phyloP scores from a whole-genome alignment of 2,329 filamentous ascomycete species.

The Fusarium austroafricanum region DNA sequence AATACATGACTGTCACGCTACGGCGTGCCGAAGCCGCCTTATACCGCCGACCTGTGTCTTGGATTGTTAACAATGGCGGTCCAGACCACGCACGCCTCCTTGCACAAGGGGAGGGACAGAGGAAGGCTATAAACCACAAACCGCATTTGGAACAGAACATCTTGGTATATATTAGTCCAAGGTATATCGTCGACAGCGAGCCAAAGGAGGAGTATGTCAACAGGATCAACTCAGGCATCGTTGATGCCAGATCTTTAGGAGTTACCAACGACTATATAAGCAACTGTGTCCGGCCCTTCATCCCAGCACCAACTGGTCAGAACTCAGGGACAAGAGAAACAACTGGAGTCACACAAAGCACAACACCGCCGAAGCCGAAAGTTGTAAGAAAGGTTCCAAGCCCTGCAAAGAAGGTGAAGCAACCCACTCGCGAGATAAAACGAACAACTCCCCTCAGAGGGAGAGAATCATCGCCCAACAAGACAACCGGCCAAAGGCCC shows the following conservation, averaged over 20 bases:
- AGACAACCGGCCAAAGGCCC: slow-evolving; percentile 16
- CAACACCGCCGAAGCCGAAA: slow-evolving; percentile 23
- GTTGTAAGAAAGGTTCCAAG: slow-evolving; percentile 31
- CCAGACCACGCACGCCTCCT: slow-evolving; percentile 45
- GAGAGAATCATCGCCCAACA: slow-evolving; percentile 43
- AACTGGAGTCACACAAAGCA: neutral
- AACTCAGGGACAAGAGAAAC: slow-evolving; percentile 16
- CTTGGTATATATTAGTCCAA: slow-evolving; percentile 55
- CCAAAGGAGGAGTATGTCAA: slow-evolving; percentile 56
- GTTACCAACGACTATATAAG: slow-evolving; percentile 52
- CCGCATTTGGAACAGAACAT: slow-evolving; percentile 48
- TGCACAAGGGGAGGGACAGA: slow-evolving; percentile 32
- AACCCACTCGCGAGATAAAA: slow-evolving; percentile 29
- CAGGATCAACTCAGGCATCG: slow-evolving; percentile 54
- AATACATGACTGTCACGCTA: slow-evolving; percentile 50
- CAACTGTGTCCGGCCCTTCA: slow-evolving; percentile 53
- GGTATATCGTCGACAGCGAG: slow-evolving; percentile 48
- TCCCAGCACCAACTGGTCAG: slow-evolving; percentile 45
- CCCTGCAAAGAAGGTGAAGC: slow-evolving; percentile 27
- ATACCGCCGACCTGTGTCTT: slow-evolving; percentile 52
- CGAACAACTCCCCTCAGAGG: slow-evolving; percentile 31
- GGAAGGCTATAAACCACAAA: slow-evolving; percentile 31
- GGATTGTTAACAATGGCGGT: slow-evolving; percentile 54
- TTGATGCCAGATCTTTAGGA: slow-evolving; percentile 52
- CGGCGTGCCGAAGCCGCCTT: slow-evolving; percentile 49